Evolutionary conservation across 208 protist species (phyloP).

Genomic region (Trypanosoma conorhini): DNA sequence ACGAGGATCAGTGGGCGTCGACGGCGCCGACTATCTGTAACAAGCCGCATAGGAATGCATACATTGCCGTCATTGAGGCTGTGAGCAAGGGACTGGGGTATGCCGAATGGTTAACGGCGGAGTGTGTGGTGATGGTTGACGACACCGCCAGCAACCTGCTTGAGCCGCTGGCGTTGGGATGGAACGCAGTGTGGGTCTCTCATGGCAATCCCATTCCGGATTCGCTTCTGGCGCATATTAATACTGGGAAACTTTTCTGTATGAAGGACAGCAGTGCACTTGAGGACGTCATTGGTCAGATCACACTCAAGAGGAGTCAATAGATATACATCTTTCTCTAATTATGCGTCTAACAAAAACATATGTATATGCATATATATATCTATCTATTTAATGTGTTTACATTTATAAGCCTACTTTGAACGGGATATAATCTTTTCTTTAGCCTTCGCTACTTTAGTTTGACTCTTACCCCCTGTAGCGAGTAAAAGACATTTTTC

Average conservation of each 20-base stretch:
- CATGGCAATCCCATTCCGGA: slow-evolving; percentile 32
- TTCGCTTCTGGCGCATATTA: slow-evolving; percentile 24
- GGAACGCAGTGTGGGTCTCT: slow-evolving; percentile 69
- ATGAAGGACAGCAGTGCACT: slow-evolving; percentile 57
- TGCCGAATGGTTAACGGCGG: slow-evolving; percentile 24
- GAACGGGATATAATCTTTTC: not conserved
- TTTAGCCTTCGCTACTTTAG: not conserved
- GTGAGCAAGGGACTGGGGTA: slow-evolving; percentile 40
- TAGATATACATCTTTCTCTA: not conserved
- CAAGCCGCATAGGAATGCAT: slow-evolving; percentile 66
- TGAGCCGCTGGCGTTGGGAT: slow-evolving; percentile 64
- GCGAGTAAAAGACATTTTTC: slow-evolving; percentile 10
- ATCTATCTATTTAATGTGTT: not conserved
- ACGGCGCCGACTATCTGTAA: slow-evolving; percentile 59
- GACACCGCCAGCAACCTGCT: slow-evolving; percentile 74
- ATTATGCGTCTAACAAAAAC: not conserved
- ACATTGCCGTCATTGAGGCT: slow-evolving; percentile 50
- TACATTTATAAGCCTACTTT: not conserved
- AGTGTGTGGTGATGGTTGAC: slow-evolving; percentile 73
- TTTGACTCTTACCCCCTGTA: not conserved
- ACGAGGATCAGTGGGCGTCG: slow-evolving; percentile 78
- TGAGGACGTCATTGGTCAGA: slow-evolving; percentile 39
- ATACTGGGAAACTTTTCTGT: slow-evolving; percentile 10
- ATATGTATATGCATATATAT: not conserved
- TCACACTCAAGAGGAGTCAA: slow-evolving; percentile 8